Base-by-base conservation (phyloP, 78 protist genomes). In the Thecamonas trahens region DNA sequence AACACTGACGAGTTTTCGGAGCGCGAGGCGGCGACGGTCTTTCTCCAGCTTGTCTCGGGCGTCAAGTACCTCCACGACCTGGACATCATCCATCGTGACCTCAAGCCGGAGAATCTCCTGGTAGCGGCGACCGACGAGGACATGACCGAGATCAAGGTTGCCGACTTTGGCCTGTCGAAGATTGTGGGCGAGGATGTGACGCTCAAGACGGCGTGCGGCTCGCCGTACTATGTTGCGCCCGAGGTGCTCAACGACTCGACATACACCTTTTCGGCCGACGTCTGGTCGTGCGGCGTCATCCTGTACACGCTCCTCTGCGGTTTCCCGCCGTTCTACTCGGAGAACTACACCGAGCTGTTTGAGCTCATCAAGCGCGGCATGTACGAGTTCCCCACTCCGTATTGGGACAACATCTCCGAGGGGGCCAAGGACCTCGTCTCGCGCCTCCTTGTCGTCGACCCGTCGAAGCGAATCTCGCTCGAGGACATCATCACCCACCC, bases 121-220 rank as follows among this genome's bases (percentile, higher is more conserved):
- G 9, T 15, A 0, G 3, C 69, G 20, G 24, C 52, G 40, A 9
- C 50, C 42, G 52, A 55, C 31, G 29, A 9, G 11, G 38, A n/a
- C 28, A 74, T 32, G 28, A 18, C 77, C 20, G 60, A 76, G 29
- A 68, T 77, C 34, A 79, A 79, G 28, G 62, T 79, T 55, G 26
- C 85, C 34, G 85, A 79, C 68, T 79, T 79, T 61, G 85, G 85
- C n/a, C 79, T 78, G 24, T 70, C 73, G 31, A 47, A 40, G 34
- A 70, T 78, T 20, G 13, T 53, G 40, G 35, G 14, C 8, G 63
- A 59, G 20, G 83, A 37, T 47, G n/a, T 24, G 34, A 6, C 61
- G 54, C 35, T 77, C 35, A 35, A 6, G 31, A 73, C 72, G 38
- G 79, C 74, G 28, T 65, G 79, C 38, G 86, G 86, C 39, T 26